Conservation (phyloP, 345 rosid genomes). For the Populus simonii region DNA sequence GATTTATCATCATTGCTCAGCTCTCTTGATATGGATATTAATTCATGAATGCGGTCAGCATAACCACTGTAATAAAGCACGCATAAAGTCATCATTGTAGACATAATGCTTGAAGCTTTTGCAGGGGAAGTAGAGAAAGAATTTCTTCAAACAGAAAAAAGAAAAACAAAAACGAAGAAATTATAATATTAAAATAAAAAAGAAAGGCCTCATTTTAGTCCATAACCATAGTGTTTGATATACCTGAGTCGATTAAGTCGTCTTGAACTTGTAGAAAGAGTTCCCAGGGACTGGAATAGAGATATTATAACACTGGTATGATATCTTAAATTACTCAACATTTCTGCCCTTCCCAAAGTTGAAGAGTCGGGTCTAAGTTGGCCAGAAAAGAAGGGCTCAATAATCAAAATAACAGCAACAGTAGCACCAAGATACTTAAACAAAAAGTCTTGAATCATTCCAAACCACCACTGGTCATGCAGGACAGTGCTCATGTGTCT, state of each 20-base stretch:
- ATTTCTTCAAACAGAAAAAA: background rate
- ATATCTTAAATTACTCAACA: slow-evolving; percentile 98
- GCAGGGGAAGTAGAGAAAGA: background rate
- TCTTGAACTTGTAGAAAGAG: slow-evolving; percentile 90
- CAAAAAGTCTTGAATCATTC: slow-evolving; percentile 97
- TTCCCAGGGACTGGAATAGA: slow-evolving; percentile 87
- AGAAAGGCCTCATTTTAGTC: background rate
- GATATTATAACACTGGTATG: slow-evolving; percentile 94
- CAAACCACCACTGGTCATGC: slow-evolving; percentile 99
- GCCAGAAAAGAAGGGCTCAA: slow-evolving; percentile 97
- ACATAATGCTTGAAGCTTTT: background rate
- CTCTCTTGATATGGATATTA: slow-evolving; percentile 82
- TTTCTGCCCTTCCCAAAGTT: slow-evolving; percentile 89
- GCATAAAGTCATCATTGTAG: background rate
- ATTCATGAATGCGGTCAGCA: slow-evolving; percentile 95
- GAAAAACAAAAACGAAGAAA: background rate
- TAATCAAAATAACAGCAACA: slow-evolving; percentile 83
- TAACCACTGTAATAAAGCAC: slow-evolving; percentile 66
- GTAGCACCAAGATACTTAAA: slow-evolving; percentile 97
- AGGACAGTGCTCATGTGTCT: slow-evolving; percentile 73
- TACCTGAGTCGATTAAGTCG: slow-evolving; percentile 95
- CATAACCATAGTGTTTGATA: background rate
- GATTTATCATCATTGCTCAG: slow-evolving; percentile 57
- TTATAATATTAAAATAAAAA: background rate
- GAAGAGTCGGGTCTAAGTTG: slow-evolving; percentile 83